phyloP scores from a whole-genome alignment of 148 eudicot genomes.

The Camellia japonica region DNA sequence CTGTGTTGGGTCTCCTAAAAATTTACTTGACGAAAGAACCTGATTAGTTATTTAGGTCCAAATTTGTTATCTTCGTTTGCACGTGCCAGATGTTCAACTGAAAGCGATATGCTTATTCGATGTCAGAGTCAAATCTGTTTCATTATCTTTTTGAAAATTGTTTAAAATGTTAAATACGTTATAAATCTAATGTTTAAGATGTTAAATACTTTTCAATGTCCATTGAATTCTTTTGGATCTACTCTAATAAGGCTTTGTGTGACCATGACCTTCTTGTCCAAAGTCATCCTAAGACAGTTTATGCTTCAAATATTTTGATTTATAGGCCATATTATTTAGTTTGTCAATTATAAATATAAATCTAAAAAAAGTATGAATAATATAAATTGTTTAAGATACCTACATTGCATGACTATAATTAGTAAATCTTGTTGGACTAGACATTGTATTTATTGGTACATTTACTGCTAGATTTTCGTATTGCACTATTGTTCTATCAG shows the following conservation, averaged over 20 bases:
- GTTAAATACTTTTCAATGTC: neutral
- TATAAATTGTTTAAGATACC: no score
- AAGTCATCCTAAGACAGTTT: neutral
- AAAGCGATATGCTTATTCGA: neutral
- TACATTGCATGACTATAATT: no score
- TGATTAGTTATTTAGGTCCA: neutral
- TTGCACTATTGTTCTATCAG: no score
- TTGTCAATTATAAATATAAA: neutral
- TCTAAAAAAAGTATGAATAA: no score
- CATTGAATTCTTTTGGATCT: neutral
- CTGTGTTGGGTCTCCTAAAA: neutral
- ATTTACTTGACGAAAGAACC: neutral
- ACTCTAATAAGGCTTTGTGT: neutral
- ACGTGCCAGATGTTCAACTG: neutral
- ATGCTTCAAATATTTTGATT: conserved; percentile 4
- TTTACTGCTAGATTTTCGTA: no score
- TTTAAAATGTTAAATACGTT: neutral
- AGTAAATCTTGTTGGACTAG: no score
- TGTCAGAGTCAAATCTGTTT: neutral
- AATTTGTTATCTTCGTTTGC: neutral
- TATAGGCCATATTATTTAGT: neutral
- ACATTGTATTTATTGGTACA: no score
- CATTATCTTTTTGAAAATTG: neutral
- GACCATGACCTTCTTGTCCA: neutral
- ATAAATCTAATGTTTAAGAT: neutral